Evolutionary conservation across 2,329 filamentous ascomycete species (phyloP).

Genomic region (Xylariaceae sp.): DNA sequence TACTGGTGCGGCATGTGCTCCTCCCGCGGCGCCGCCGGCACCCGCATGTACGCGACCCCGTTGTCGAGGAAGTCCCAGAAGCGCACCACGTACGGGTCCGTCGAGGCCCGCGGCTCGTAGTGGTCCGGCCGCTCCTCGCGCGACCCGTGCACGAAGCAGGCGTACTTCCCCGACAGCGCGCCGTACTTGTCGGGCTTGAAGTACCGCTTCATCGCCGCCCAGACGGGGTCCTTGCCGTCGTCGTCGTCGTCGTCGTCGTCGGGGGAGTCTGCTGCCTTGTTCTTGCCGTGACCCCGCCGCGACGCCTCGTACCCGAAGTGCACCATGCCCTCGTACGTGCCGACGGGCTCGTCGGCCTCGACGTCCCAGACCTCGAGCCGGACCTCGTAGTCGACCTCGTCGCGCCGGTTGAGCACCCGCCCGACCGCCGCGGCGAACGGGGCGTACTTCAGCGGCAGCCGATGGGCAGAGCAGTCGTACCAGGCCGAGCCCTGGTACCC

Average conservation of each 20-base stretch:
- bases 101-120: conserved; percentile 6
- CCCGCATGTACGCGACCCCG: conserved; percentile 17
- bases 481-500: conserved; percentile 10
- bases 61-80: conserved; percentile 6
- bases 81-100: conserved; percentile 9
- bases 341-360: not conserved
- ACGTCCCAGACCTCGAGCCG: conserved; percentile 13
- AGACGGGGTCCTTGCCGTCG: conserved; percentile 5
- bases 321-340: too few species aligned
- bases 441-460: too few species aligned
- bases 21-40: conserved; percentile 3
- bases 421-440: conserved; percentile 12
- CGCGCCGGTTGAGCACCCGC: conserved; percentile 8
- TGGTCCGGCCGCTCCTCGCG: conserved; percentile 7
- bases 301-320: too few species aligned
- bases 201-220: conserved; percentile 4
- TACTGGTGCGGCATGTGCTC: conserved; percentile 14
- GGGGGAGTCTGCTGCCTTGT: conserved; percentile 6
- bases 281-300: too few species aligned
- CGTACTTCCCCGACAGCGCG: too few species aligned
- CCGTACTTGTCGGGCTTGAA: conserved; percentile 4
- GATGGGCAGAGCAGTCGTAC: too few species aligned
- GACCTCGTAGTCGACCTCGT: conserved; percentile 8
- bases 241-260: not conserved
- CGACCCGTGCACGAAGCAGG: conserved; percentile 12